Evolutionary conservation across 176 grass and related monocot genomes (phyloP), one percentile per base, ranked within the genome.

Genomic region (Oryza rufipogon): DNA sequence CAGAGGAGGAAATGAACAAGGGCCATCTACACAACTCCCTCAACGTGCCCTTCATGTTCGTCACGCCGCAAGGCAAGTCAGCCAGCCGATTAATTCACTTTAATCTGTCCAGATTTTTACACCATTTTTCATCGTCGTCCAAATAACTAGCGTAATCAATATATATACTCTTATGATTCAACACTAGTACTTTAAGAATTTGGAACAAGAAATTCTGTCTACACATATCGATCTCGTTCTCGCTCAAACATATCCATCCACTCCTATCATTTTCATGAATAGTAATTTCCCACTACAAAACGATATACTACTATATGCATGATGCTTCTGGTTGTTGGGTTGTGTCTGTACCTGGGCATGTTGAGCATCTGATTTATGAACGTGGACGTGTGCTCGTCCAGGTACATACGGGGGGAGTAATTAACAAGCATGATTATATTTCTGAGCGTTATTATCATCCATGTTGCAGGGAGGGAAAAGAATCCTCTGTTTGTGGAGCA

Each of bases 21-120:
- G 94, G 94, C 8, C 88, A 91, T 85, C 48, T 87, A 47, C 42
- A 80, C 61, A 80, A 73, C 47, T 84, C 86, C 16, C 64, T 92
- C 22, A 92, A 94, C 20, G 80, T 97, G 14, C 92, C 94, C 56
- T 94, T 91, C 74, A 45, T 97, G 80, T 91, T 92, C 80, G n/a
- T 86, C 86, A 91, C 83, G 5, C 77, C 90, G 8, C 76, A 92
- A 86, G 94, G 94, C 54, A 44, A 44, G 42, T 44, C 42, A 41
- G 39, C 39, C 39, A 7, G 39, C 39, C 39, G 39, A 41, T 41
- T 41, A 41, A 41, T 41, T 41, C 39, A 41, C 39, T 41, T 41
- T 41, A 41, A 41, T 41, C 39, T 41, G 7, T 7, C 39, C 39
- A 41, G 39, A 41, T 41, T 41, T 41, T 41, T 7, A 41, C 39